Conservation (phyloP, 768 basidiomycete species). For the Cyathus striatus region DNA sequence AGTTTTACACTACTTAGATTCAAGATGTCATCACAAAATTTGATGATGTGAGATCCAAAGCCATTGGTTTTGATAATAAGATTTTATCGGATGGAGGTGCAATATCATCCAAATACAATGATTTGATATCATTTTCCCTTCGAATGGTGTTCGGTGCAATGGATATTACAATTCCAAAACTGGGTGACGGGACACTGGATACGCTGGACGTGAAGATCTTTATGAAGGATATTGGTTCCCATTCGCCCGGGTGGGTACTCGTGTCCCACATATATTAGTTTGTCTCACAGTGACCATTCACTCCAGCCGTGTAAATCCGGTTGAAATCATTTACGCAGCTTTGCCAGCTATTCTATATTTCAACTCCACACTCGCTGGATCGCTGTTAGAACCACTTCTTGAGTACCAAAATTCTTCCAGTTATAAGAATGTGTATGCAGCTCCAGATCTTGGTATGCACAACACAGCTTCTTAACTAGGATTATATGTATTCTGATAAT, state of each 20-base stretch:
- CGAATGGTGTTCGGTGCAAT: slow-evolving; percentile 39
- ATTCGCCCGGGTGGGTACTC: slow-evolving; percentile 30
- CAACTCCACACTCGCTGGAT: slow-evolving; percentile 32
- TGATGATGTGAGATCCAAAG: slow-evolving; percentile 24
- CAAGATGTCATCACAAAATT: slow-evolving; percentile 39
- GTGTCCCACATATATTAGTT: neutral
- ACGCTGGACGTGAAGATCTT: slow-evolving; percentile 37
- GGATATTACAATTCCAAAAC: slow-evolving; percentile 41
- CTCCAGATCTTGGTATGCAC: slow-evolving; percentile 21
- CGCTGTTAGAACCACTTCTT: slow-evolving; percentile 42
- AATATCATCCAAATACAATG: slow-evolving; percentile 33
- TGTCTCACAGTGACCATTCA: neutral
- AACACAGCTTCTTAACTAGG: neutral
- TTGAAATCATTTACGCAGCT: slow-evolving; percentile 40
- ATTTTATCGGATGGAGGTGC: slow-evolving; percentile 28
- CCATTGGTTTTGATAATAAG: slow-evolving; percentile 31
- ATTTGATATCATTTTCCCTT: slow-evolving; percentile 34
- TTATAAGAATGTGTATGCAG: slow-evolving; percentile 17
- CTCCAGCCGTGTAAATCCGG: slow-evolving; percentile 34
- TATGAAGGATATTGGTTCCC: slow-evolving; percentile 43
- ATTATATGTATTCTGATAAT: neutral
- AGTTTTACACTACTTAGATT: no score
- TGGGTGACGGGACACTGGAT: slow-evolving; percentile 20
- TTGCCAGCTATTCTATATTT: slow-evolving; percentile 40
- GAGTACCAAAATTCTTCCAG: slow-evolving; percentile 32